Conservation (phyloP, 345 rosid genomes). For the Dimocarpus longan region DNA sequence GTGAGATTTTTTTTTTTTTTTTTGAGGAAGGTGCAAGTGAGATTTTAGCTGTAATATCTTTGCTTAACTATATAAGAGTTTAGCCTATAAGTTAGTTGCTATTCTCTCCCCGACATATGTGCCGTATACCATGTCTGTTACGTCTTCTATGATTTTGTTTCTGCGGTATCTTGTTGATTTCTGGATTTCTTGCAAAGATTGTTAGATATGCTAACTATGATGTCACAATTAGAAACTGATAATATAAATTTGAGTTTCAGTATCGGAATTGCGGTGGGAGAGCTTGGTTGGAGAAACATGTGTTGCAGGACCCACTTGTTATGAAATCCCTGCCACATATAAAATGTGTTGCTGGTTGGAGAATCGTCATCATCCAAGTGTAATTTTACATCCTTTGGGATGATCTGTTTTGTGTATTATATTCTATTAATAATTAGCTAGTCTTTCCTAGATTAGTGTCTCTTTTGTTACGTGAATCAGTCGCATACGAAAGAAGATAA, state of each 20-base stretch:
- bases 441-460: neutral
- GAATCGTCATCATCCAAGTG: neutral
- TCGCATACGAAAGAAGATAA: neutral
- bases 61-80: too few species aligned
- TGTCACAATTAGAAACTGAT: neutral
- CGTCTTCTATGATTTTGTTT: too few species aligned
- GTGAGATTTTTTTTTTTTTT: too few species aligned
- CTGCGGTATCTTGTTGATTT: too few species aligned
- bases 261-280: neutral
- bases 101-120: too few species aligned
- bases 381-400: conserved; percentile 5
- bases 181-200: neutral
- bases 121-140: too few species aligned
- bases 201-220: neutral
- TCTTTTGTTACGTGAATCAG: neutral
- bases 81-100: too few species aligned
- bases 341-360: neutral
- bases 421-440: neutral
- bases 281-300: neutral
- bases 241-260: conserved; percentile 5
- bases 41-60: too few species aligned
- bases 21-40: too few species aligned
- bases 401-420: conserved; percentile 12
- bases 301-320: neutral
- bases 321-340: too few species aligned